A percentile compares a stretch with the other conserved stretches of the same genome.
Evolutionary conservation across 2,329 filamentous ascomycete genomes (phyloP).

Genomic region (Chaetomium olivaceum): DNA sequence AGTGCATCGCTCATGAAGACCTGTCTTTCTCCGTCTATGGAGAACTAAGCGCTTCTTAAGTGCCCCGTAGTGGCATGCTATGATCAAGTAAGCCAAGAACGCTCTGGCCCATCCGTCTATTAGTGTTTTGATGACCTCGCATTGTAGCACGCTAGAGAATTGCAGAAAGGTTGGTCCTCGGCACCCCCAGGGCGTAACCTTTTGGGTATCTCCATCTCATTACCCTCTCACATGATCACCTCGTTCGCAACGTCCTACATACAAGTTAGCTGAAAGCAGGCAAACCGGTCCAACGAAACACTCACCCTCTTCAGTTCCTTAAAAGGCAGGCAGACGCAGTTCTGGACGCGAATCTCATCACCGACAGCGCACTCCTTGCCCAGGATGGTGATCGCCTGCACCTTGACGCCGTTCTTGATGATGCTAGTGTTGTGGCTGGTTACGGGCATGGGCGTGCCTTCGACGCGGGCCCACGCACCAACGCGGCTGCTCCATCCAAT

Average conservation of each 20-base stretch:
- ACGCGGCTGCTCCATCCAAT: conserved; percentile 96
- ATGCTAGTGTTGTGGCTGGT: conserved; percentile 91
- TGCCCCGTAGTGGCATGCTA: background rate
- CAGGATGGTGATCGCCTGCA: conserved; percentile 95
- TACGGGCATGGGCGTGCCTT: conserved; percentile 86
- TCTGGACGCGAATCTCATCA: conserved; percentile 94
- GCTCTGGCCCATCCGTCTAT: conserved; percentile 8
- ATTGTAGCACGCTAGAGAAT: conserved; percentile 4
- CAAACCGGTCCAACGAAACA: conserved; percentile 30
- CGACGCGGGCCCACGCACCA: conserved; percentile 96
- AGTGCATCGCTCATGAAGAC: background rate
- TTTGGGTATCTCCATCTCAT: conserved; percentile 6
- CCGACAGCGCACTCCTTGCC: conserved; percentile 94
- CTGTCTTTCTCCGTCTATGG: background rate
- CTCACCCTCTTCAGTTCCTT: conserved; percentile 96
- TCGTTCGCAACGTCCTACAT: conserved; percentile 76
- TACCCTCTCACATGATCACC: conserved; percentile 77
- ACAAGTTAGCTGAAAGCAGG: background rate
- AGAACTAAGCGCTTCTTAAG: background rate
- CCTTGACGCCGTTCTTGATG: conserved; percentile 96
- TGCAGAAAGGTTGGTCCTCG: background rate
- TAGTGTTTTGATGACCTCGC: conserved; percentile 10
- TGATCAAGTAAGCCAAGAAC: background rate
- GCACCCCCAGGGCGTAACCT: background rate
- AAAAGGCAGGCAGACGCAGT: conserved; percentile 95